Evolutionary conservation across 192 early-diverging fungal genomes (phyloP), one percentile per base, ranked within the genome.

Genomic region (Coemansia guatemalensis): DNA sequence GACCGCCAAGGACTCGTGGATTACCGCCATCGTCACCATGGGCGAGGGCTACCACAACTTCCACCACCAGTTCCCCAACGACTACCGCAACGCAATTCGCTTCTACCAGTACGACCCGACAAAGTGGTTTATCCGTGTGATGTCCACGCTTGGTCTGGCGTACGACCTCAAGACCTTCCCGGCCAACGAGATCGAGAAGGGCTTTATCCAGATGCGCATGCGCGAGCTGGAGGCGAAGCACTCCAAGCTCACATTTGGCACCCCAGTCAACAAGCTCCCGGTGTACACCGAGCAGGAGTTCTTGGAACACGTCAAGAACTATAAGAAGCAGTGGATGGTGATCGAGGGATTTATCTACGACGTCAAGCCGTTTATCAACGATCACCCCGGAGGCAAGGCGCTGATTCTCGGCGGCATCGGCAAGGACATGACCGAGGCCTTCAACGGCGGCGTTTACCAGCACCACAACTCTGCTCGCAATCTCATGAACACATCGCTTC

Each of bases 391-490:
- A 62, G 95, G 94, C 61, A 69, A 74, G 39, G 85, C 84, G 20
- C 87, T 89, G 64, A 76, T 96, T 63, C 80, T 83, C 24, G 75
- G 82, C 57, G 85, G 78, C 26, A 81, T 95, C 30, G 95, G 95
- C 62, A 89, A 90, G 71, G 93, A 97, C 67, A 86, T 89, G 68
- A 94, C 94, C 8, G 83, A 78, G 14, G 82, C 90, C 2, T 96
- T 96, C 82, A 92, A 96, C 61, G 94, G 95, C 21, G 93, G 90
- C 53, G 84, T 96, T 17, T 95, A 97, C 74, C 81, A 90, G 68
- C 95, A 97, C 71, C 86, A 88, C 67, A 96, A 93, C 62, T 93
- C 90, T 27, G 94, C 94, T 3, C 81, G 92, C 48, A 91, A 94
- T 76, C 75, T 97, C 57, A 80, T 80, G 78, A 80, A 80, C 68